These are phyloP conservation scores for Phytophthora brassicae DNA, from an alignment of 352 stramenopile species.

Conservation along the genomic window DNA sequence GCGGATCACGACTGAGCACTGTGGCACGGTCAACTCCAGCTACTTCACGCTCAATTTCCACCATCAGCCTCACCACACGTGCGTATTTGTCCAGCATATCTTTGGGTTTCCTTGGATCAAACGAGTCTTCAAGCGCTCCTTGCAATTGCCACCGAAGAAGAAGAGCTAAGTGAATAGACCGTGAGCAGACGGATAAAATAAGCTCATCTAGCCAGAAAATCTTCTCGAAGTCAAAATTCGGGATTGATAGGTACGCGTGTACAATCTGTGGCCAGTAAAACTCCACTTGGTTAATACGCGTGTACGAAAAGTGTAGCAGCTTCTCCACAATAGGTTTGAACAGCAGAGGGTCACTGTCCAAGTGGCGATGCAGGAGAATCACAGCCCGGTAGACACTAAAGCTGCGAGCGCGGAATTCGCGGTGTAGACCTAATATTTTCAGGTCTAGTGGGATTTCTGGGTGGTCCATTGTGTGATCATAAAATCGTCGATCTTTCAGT, in stretches of 20 bases:
- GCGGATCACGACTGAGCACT: conserved; percentile 57
- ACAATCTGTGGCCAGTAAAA: conserved; percentile 92
- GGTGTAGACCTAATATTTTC: conserved; percentile 84
- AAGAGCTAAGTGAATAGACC: conserved; percentile 83
- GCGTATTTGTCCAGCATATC: conserved; percentile 88
- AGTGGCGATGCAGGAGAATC: conserved; percentile 81
- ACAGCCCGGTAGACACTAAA: conserved; percentile 87
- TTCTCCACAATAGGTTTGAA: conserved; percentile 89
- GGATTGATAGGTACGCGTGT: conserved; percentile 85
- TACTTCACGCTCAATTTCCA: conserved; percentile 86
- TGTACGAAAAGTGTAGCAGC: conserved; percentile 85
- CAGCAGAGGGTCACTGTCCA: conserved; percentile 82
- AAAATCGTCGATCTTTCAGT: conserved; percentile 78
- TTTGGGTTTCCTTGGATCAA: conserved; percentile 73
- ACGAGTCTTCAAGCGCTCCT: conserved; percentile 82
- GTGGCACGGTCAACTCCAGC: conserved; percentile 66
- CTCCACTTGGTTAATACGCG: conserved; percentile 89
- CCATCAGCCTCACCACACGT: conserved; percentile 80
- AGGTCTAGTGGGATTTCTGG: conserved; percentile 83
- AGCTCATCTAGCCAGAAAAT: conserved; percentile 90
- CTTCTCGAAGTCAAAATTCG: conserved; percentile 90
- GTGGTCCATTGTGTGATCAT: conserved; percentile 83
- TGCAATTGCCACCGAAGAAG: conserved; percentile 88
- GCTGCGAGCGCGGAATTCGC: conserved; percentile 79
- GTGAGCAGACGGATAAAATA: conserved; percentile 86